Conservation (phyloP, 805 yeast species). For the Candida railenensis region DNA sequence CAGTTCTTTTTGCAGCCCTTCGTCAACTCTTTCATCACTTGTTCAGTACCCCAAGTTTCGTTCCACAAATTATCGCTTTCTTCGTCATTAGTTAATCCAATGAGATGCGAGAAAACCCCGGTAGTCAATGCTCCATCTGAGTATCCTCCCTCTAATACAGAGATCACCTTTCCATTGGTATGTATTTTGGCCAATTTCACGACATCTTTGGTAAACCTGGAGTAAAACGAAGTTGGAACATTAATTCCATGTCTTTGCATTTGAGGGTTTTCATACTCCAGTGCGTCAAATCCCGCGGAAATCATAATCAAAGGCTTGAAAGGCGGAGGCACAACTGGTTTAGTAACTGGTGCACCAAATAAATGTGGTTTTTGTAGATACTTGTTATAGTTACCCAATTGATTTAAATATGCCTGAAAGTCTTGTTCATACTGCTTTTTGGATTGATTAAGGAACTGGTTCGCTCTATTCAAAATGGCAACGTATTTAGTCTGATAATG, state of each 20-base stretch:
- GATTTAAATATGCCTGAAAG: conserved; percentile 23
- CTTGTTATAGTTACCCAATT: conserved; percentile 29
- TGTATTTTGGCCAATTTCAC: conserved; percentile 65
- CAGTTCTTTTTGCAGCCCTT: conserved; percentile 70
- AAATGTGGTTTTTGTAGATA: conserved; percentile 29
- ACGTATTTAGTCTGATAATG: conserved; percentile 63
- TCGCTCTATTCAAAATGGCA: conserved; percentile 62
- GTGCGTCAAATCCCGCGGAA: conserved; percentile 88
- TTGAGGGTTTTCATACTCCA: conserved; percentile 75
- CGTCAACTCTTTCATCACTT: conserved; percentile 61
- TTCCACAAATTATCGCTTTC: conserved; percentile 46
- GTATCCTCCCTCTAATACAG: conserved; percentile 83
- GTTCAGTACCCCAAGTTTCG: conserved; percentile 60
- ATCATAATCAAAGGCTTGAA: conserved; percentile 58
- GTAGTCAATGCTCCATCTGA: conserved; percentile 78
- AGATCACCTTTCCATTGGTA: conserved; percentile 59
- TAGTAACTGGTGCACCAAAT: conserved; percentile 21
- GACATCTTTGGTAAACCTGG: conserved; percentile 70
- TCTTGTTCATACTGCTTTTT: conserved; percentile 43
- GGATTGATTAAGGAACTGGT: conserved; percentile 55
- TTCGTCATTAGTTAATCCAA: conserved; percentile 59
- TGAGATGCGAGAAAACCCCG: conserved; percentile 75
- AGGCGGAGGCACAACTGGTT: conserved; percentile 36
- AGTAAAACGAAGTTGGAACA: conserved; percentile 78
- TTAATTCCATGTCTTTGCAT: conserved; percentile 85